Conservation (phyloP, 768 basidiomycete genomes). For the Piloderma croceum region DNA sequence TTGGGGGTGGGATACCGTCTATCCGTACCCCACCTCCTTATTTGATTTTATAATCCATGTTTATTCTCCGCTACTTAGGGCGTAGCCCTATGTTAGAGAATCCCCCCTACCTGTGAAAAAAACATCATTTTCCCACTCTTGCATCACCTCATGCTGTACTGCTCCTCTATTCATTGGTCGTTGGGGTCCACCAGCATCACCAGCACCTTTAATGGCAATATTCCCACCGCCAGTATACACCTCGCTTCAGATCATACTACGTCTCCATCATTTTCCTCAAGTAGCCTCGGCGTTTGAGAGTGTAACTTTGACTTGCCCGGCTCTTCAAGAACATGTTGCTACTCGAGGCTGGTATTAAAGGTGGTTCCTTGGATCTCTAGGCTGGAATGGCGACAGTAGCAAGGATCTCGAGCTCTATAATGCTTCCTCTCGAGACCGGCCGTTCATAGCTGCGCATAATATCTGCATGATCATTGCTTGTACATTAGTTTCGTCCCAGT, state of each 20-base stretch:
- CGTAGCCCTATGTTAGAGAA: too few species aligned
- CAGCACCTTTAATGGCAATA: slow-evolving; percentile 43
- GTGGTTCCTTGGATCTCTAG: too few species aligned
- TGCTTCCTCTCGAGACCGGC: too few species aligned
- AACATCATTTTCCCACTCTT: slow-evolving; percentile 49
- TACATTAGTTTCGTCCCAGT: too few species aligned
- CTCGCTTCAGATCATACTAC: slow-evolving; percentile 31
- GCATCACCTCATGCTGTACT: slow-evolving; percentile 36
- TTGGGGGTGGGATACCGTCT: slow-evolving; percentile 33
- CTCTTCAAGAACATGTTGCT: slow-evolving; percentile 79
- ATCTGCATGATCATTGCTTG: too few species aligned
- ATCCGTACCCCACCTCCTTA: slow-evolving; percentile 49
- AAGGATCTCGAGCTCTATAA: too few species aligned
- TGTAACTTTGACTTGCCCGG: slow-evolving; percentile 61
- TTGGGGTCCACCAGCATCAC: slow-evolving; percentile 25
- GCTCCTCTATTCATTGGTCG: slow-evolving; percentile 30
- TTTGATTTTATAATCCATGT: too few species aligned
- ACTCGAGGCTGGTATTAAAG: too few species aligned
- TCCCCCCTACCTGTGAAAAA: slow-evolving; percentile 32
- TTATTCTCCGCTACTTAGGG: too few species aligned
- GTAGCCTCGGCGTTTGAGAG: slow-evolving; percentile 52
- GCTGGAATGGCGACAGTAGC: too few species aligned
- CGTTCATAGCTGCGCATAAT: too few species aligned
- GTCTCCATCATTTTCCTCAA: slow-evolving; percentile 39
- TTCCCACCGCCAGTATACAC: slow-evolving; percentile 48